Conservation (phyloP, 768 basidiomycete genomes). For the button mushroom (Agaricus bisporus) region DNA sequence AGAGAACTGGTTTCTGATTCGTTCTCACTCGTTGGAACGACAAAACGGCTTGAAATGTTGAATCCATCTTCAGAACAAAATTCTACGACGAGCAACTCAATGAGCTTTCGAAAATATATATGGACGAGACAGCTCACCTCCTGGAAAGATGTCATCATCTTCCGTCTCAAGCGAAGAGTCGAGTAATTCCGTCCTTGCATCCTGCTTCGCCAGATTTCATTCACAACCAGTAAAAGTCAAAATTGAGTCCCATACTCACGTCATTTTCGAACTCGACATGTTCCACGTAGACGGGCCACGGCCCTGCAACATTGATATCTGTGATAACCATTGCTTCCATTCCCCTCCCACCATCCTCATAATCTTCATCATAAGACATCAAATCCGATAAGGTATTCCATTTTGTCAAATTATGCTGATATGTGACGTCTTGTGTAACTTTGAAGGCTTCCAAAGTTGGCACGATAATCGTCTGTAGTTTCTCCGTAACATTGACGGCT, state of each 20-base stretch:
- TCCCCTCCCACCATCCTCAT: slow-evolving; percentile 44
- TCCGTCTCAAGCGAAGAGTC: slow-evolving; percentile 46
- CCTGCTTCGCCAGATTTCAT: slow-evolving; percentile 21
- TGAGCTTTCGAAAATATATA: neutral
- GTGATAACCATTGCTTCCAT: slow-evolving; percentile 54
- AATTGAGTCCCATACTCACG: slow-evolving; percentile 28
- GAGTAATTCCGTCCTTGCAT: slow-evolving; percentile 39
- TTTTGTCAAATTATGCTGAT: slow-evolving; percentile 35
- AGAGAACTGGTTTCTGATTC: slow-evolving; percentile 26
- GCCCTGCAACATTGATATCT: slow-evolving; percentile 46
- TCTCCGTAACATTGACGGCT: slow-evolving; percentile 45
- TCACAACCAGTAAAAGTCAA: neutral
- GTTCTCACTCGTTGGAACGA: slow-evolving; percentile 32
- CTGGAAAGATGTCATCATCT: slow-evolving; percentile 37
- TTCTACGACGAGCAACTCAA: slow-evolving; percentile 29
- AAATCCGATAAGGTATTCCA: slow-evolving; percentile 49
- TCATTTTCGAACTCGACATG: slow-evolving; percentile 37
- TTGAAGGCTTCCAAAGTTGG: slow-evolving; percentile 61
- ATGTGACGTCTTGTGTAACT: slow-evolving; percentile 46
- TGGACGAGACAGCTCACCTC: slow-evolving; percentile 27
- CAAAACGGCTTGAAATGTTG: slow-evolving; percentile 45
- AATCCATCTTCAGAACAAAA: slow-evolving; percentile 64
- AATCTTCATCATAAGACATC: slow-evolving; percentile 42
- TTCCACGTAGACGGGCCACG: slow-evolving; percentile 51
- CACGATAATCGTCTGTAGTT: slow-evolving; percentile 59